Conservation (phyloP, 371 early-diverging fungal species). For the Sporodiniella umbellata region DNA sequence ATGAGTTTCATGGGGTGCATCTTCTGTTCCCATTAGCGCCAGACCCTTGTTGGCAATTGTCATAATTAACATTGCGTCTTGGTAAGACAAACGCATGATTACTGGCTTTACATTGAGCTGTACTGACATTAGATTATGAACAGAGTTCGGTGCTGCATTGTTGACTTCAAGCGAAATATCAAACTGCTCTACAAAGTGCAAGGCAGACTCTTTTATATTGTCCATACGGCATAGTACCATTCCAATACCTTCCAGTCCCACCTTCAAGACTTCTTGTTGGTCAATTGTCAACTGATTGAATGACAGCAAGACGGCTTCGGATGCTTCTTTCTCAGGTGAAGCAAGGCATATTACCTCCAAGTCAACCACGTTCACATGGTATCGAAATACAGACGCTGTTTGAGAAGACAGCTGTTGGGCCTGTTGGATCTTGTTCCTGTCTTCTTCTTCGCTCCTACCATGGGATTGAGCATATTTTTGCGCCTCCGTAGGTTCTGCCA, state of each 20-base stretch:
- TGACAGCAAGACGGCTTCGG: slow-evolving; percentile 87
- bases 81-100: slow-evolving; percentile 72
- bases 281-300: slow-evolving; percentile 71
- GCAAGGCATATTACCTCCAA: slow-evolving; percentile 85
- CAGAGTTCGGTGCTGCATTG: slow-evolving; percentile 41
- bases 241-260: slow-evolving; percentile 75
- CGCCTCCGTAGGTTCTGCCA: slow-evolving; percentile 31
- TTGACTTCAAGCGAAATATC: slow-evolving; percentile 70
- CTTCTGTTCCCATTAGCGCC: slow-evolving; percentile 45
- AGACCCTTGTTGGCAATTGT: slow-evolving; percentile 76
- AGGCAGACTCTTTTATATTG: slow-evolving; percentile 62
- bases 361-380: slow-evolving; percentile 72
- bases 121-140: slow-evolving; percentile 55
- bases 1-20: no score
- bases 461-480: slow-evolving; percentile 42
- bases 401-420: slow-evolving; percentile 9
- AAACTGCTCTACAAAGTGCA: slow-evolving; percentile 85
- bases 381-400: slow-evolving; percentile 23
- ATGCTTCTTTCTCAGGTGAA: slow-evolving; percentile 59
- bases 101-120: slow-evolving; percentile 62
- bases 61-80: slow-evolving; percentile 80
- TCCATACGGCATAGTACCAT: slow-evolving; percentile 91
- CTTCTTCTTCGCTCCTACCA: slow-evolving; percentile 13
- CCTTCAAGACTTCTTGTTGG: slow-evolving; percentile 61
- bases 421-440: slow-evolving; percentile 2